Evolutionary conservation across 371 early-diverging fungal species (phyloP).

Genomic region (Mucor lusitanicus): DNA sequence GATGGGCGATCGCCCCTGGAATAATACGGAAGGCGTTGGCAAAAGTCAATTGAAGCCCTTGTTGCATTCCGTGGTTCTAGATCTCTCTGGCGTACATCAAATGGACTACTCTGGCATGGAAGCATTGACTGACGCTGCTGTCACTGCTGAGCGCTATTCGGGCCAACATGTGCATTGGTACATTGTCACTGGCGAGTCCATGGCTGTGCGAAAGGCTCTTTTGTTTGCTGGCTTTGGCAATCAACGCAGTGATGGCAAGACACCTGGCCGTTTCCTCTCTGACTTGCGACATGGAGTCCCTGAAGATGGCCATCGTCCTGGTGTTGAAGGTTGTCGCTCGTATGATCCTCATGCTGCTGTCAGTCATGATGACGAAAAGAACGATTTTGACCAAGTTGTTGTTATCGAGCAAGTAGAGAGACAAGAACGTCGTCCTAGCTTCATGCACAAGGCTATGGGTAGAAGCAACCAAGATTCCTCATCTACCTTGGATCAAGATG

Average conservation of each 20-base stretch:
- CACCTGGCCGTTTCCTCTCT: conserved; percentile 21
- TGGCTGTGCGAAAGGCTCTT: conserved; percentile 27
- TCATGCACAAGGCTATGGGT: background rate
- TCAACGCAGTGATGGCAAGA: conserved; percentile 21
- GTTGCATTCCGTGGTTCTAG: conserved; percentile 76
- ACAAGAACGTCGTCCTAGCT: background rate
- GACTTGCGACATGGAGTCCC: conserved; percentile 19
- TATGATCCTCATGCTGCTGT: background rate
- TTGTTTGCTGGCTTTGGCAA: conserved; percentile 43
- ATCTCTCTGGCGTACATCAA: conserved; percentile 75
- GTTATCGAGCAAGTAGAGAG: conserved; percentile 17
- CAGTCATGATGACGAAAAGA: background rate
- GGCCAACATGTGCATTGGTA: conserved; percentile 39
- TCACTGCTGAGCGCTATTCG: conserved; percentile 42
- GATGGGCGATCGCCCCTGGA: conserved; percentile 55
- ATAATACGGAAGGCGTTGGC: conserved; percentile 21
- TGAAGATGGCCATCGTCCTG: conserved; percentile 9
- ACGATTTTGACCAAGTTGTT: conserved; percentile 1
- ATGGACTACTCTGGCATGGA: conserved; percentile 84
- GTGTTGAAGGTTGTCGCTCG: conserved; percentile 6
- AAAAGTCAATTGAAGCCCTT: conserved; percentile 43
- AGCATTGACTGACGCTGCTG: conserved; percentile 52
- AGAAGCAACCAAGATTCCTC: background rate
- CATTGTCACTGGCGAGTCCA: conserved; percentile 28
- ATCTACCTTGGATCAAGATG: background rate